A percentile compares a stretch with the other conserved stretches of the same genome.
Conservation (phyloP, 2,329 filamentous ascomycete species). For the Hymenoscyphus fructigenus region DNA sequence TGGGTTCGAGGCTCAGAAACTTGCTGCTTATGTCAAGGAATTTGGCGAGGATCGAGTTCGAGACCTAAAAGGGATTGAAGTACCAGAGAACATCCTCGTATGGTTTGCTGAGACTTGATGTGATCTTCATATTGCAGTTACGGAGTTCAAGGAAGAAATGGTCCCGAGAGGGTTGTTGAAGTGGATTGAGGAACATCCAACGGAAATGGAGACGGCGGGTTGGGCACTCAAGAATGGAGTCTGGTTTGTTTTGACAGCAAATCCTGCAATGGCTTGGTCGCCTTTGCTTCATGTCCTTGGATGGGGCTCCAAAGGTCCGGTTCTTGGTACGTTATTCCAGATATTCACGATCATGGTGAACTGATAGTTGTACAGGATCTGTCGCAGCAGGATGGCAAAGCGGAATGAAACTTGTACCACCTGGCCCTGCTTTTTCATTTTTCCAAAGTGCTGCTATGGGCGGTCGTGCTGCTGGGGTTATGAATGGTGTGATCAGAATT, state of each 20-base stretch:
- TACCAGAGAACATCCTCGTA: not conserved
- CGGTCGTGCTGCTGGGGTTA: not conserved
- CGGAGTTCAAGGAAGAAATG: not conserved
- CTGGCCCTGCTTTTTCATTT: not conserved
- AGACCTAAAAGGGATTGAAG: not conserved
- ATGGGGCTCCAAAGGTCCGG: not conserved
- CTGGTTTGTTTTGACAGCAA: not conserved
- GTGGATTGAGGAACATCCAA: not conserved
- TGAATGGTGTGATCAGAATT: not conserved
- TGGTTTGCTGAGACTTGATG: not conserved
- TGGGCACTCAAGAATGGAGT: slow-evolving; percentile 1
- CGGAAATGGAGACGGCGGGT: not conserved
- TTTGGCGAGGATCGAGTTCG: not conserved
- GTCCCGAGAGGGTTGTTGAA: not conserved
- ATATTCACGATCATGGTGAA: not conserved
- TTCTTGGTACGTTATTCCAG: not conserved
- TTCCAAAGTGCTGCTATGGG: not conserved
- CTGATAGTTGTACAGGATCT: not conserved
- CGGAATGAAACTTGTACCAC: not conserved
- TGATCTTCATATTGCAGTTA: not conserved
- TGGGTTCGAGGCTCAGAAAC: not conserved
- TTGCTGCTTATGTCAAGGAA: not conserved
- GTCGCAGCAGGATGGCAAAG: not conserved
- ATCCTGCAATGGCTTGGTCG: not conserved
- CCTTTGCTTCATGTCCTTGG: not conserved